Evolutionary conservation across 164 flowering plant species (phyloP).

Genomic region (Berberis vulgaris): DNA sequence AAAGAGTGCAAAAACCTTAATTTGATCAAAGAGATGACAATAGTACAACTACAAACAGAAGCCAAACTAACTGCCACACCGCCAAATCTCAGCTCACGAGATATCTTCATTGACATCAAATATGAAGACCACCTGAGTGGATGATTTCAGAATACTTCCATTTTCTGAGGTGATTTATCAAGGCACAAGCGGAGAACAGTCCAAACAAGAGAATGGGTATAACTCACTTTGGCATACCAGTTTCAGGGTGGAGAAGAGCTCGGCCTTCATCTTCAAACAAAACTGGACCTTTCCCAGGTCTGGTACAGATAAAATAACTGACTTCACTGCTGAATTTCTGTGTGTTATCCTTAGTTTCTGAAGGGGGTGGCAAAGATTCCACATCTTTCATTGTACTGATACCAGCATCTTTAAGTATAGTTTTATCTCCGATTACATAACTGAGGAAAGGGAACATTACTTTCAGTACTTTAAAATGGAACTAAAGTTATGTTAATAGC

Average conservation of each 20-base stretch:
- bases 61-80: too few species aligned
- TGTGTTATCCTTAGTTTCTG: slow-evolving; percentile 51
- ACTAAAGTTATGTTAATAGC: too few species aligned
- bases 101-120: too few species aligned
- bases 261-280: slow-evolving; percentile 46
- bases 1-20: too few species aligned
- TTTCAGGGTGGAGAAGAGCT: slow-evolving; percentile 69
- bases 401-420: slow-evolving; percentile 82
- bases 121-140: too few species aligned
- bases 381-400: slow-evolving; percentile 46
- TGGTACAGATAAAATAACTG: slow-evolving; percentile 90
- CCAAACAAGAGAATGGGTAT: slow-evolving; percentile 1
- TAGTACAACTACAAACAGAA: too few species aligned
- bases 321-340: slow-evolving; percentile 58
- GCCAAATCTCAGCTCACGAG: too few species aligned
- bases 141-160: neutral
- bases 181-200: neutral
- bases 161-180: neutral
- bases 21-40: too few species aligned
- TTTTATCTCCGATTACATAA: slow-evolving; percentile 74
- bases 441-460: slow-evolving; percentile 26
- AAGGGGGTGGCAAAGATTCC: slow-evolving; percentile 63
- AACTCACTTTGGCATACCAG: slow-evolving; percentile 69
- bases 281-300: slow-evolving; percentile 84
- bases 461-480: neutral